Conservation (phyloP, 2,329 filamentous ascomycete species). For the Xylariaceae sp. region DNA sequence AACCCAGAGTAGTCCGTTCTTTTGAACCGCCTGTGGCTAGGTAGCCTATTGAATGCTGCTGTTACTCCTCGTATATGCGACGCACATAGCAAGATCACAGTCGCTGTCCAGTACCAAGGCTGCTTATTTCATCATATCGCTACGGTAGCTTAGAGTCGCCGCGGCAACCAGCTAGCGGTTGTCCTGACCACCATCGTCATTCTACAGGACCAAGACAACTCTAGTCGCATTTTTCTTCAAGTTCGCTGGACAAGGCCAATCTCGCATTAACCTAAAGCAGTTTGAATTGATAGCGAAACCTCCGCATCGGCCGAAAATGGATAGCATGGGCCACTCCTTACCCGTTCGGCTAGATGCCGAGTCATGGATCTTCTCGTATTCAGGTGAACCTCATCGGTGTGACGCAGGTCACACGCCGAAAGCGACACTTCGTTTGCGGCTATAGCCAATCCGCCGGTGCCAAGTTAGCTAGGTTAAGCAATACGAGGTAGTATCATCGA, state of each 20-base stretch:
- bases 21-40: not conserved
- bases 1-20: slow-evolving; percentile 7
- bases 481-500: slow-evolving; percentile 12
- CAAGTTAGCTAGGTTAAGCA: slow-evolving; percentile 1
- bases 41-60: slow-evolving; percentile 5
- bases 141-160: not conserved
- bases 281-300: not conserved
- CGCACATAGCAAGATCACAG: slow-evolving; percentile 30
- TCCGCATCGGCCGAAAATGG: not conserved
- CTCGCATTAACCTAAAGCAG: not conserved
- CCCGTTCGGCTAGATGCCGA: slow-evolving; percentile 1
- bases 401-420: slow-evolving; percentile 14
- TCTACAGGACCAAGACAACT: not conserved
- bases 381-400: not conserved
- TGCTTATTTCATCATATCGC: slow-evolving; percentile 5
- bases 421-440: not conserved
- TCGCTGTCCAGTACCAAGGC: not conserved
- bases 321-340: not conserved
- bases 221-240: too few species aligned
- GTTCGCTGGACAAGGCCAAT: not conserved
- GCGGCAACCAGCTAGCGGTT: not conserved
- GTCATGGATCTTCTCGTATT: slow-evolving; percentile 18
- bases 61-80: slow-evolving; percentile 38
- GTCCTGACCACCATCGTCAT: not conserved
- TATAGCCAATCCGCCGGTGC: not conserved